Percentiles rank a stretch among this genome's conserved stretches.
Evolutionary conservation across 306 rosid genomes (phyloP).

Genomic region (Luffa aegyptiaca): DNA sequence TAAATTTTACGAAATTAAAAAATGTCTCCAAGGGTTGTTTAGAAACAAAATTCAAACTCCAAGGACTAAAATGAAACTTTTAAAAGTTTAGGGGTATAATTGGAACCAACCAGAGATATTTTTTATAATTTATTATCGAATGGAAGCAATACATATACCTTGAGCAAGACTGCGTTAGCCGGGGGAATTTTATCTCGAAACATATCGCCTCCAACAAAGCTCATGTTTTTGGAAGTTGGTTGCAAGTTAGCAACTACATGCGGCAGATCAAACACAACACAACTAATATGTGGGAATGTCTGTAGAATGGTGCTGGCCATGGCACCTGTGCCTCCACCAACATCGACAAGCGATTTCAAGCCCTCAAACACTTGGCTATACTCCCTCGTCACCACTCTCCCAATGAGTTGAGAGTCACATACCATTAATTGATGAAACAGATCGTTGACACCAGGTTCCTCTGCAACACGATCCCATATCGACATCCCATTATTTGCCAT

Average conservation of each 20-base stretch:
- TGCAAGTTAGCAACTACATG: slow-evolving; percentile 13
- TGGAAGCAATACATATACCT: slow-evolving; percentile 3
- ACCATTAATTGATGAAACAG: slow-evolving; percentile 31
- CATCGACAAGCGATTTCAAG: slow-evolving; percentile 28
- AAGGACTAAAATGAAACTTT: too few relatives aligned
- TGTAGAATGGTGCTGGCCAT: slow-evolving; percentile 25
- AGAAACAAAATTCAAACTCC: too few relatives aligned
- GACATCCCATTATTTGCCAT: slow-evolving; percentile 11
- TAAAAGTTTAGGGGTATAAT: too few relatives aligned
- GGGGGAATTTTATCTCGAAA: slow-evolving; percentile 13
- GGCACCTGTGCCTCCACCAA: slow-evolving; percentile 31
- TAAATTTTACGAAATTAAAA: too few relatives aligned
- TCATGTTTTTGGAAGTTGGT: slow-evolving; percentile 10
- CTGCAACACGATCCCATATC: slow-evolving; percentile 11
- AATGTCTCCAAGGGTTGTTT: too few relatives aligned
- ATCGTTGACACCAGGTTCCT: neutral
- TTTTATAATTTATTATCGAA: too few relatives aligned
- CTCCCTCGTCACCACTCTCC: neutral
- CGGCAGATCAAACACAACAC: slow-evolving; percentile 32
- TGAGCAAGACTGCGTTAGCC: slow-evolving; percentile 22
- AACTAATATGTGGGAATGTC: slow-evolving; percentile 19
- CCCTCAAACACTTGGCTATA: slow-evolving; percentile 22
- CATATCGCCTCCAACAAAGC: slow-evolving; percentile 24
- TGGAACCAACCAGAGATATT: too few relatives aligned
- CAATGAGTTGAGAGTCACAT: neutral